Evolutionary conservation across 306 rosid genomes (phyloP), one percentile per base, ranked within the genome.

Genomic region (Coriaria nepalensis): DNA sequence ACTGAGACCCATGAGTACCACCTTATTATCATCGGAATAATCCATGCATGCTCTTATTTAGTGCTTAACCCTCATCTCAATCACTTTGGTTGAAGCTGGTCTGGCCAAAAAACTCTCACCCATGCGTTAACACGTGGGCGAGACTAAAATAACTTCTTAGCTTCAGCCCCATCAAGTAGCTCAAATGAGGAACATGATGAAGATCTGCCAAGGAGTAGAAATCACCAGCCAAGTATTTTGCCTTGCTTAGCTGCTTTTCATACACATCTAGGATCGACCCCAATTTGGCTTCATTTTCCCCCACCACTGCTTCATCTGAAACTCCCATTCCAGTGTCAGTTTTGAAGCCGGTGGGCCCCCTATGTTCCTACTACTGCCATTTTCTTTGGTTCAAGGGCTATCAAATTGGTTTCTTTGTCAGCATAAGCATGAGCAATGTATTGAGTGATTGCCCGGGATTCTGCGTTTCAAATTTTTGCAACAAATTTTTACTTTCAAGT

Each of bases 51-150:
- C 29, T 20, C 29, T 20, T 20, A 20, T 1, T 20, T 20, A 20
- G 29, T 20, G 29, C 29, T 20, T 3, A 20, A 20, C 29, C 3
- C 29, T 20, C 77, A 69, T 47, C 45, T 77, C 79, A 53, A 60
- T 0, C 32, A 86, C 93, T 66, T 86, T 74, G 6, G 63, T 38
- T 81, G 93, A 86, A 65, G 88, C 69, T 35, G 88, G 78, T 70
- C 93, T 74, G 32, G 79, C 76, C 4, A 74, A 65, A 46, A 86
- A 47, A 74, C 78, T 59, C 60, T 72, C 0, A 64, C 68, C 93
- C 96, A 86, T 4, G 81, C 74, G 29, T 45, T 44, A 50, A 79
- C 83, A 66, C 43, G 67, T 10, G 80, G 75, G 1, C 73, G 52
- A 13, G 76, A 65, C 34, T 77, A 76, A 37, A 77, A 61, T 37